Conservation (phyloP, 2,329 filamentous ascomycete genomes). For the Pseudogymnoascus sp. region DNA sequence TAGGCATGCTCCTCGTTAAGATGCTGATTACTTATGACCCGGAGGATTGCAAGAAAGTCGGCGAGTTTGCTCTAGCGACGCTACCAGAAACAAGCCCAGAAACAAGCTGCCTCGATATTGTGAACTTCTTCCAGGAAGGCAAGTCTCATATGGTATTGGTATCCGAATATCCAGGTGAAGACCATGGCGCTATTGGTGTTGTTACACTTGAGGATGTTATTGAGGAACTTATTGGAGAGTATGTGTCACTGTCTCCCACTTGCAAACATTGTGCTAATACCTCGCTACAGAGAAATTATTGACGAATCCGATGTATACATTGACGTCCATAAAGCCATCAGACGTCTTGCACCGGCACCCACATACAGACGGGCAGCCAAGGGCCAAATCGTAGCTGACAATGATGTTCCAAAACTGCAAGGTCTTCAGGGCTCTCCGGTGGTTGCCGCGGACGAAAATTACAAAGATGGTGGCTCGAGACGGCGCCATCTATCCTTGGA, state of each 20-base stretch:
- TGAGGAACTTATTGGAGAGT: conserved; percentile 97
- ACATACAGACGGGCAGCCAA: conserved; percentile 27
- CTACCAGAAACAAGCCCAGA: conserved; percentile 90
- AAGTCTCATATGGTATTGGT: conserved; percentile 99
- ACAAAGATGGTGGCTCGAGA: conserved; percentile 30
- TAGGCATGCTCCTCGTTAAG: conserved; percentile 97
- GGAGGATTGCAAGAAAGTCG: conserved; percentile 78
- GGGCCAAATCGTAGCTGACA: conserved; percentile 43
- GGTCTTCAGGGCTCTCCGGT: conserved; percentile 5
- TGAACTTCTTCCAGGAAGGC: conserved; percentile 99
- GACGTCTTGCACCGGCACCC: conserved; percentile 68
- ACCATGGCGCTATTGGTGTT: conserved; percentile 83
- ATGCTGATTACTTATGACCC: conserved; percentile 98
- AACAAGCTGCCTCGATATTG: conserved; percentile 94
- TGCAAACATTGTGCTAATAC: conserved; percentile 19
- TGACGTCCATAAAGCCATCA: conserved; percentile 95
- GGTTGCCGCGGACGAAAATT: conserved; percentile 4
- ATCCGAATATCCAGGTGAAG: conserved; percentile 80
- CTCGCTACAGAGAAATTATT: conserved; percentile 73
- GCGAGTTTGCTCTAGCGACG: conserved; percentile 86
- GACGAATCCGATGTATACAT: conserved; percentile 98
- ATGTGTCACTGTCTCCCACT: conserved; percentile 33
- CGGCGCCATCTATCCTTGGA: not conserved
- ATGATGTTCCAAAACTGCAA: conserved; percentile 28
- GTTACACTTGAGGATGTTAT: conserved; percentile 97